A percentile compares a stretch with the other conserved stretches of the same genome.
Conservation (phyloP, 441 rosid genomes). For the Gossypium davidsonii region DNA sequence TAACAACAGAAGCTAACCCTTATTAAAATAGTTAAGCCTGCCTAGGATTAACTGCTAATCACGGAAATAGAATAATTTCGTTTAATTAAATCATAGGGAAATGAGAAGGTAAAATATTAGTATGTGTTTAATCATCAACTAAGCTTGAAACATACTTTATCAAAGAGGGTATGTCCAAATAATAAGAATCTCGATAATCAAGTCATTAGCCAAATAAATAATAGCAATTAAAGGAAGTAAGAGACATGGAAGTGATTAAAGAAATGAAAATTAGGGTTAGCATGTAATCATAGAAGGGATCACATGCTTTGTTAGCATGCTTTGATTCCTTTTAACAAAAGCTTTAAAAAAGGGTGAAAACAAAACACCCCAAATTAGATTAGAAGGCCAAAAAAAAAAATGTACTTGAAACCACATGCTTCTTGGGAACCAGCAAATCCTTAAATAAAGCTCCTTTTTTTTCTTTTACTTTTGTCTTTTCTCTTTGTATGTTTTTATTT, state of each 20-base stretch:
- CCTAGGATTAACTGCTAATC: conserved; percentile 26
- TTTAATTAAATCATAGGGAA: not conserved
- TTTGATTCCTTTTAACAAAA: conserved; percentile 47
- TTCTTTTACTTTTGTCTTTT: not conserved
- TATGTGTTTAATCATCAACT: not conserved
- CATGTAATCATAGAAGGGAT: conserved; percentile 32
- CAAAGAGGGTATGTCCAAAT: conserved; percentile 17
- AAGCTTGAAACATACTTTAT: conserved; percentile 7
- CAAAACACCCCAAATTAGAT: conserved; percentile 12
- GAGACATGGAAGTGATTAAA: conserved; percentile 4
- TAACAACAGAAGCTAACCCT: conserved; percentile 16
- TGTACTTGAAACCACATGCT: conserved; percentile 43
- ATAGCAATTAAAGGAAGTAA: not conserved
- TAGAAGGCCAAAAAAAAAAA: not conserved
- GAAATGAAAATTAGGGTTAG: conserved; percentile 17
- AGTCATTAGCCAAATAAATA: conserved; percentile 9
- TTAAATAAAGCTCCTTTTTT: conserved; percentile 10
- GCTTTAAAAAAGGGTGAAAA: conserved; percentile 8
- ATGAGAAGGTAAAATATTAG: conserved; percentile 8
- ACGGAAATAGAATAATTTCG: conserved; percentile 4
- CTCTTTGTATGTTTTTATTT: not conserved
- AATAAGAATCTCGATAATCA: conserved; percentile 1
- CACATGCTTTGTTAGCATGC: conserved; percentile 53
- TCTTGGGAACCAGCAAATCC: conserved; percentile 46
- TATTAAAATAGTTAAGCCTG: conserved; percentile 17